Conservation (phyloP, 2,329 filamentous ascomycete genomes). For the Bisporella sp. region DNA sequence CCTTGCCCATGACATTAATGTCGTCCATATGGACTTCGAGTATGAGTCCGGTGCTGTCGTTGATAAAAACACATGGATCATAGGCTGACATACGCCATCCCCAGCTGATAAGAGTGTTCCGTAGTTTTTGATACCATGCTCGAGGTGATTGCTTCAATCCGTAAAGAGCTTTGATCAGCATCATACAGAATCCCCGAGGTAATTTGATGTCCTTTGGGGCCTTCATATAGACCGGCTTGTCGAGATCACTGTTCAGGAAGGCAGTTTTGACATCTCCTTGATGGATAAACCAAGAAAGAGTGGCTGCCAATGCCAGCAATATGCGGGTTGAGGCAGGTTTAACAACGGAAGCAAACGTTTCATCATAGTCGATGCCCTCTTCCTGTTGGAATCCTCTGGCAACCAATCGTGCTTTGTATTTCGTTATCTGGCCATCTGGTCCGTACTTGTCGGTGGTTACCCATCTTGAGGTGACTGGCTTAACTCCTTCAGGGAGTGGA, state of each 20-base stretch:
- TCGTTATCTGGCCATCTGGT: neutral
- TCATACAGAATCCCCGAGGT: neutral
- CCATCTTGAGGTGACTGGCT: neutral
- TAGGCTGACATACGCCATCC: neutral
- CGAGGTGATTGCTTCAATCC: neutral
- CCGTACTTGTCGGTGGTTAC: neutral
- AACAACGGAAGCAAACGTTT: neutral
- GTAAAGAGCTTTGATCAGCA: neutral
- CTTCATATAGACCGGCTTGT: neutral
- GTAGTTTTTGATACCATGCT: neutral
- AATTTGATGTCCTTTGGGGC: neutral
- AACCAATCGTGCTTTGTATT: neutral
- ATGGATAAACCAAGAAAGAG: too few species aligned
- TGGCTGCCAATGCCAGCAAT: neutral
- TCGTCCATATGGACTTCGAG: neutral
- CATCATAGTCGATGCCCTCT: neutral
- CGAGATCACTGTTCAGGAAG: neutral
- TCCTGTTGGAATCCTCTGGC: neutral
- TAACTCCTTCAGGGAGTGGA: neutral
- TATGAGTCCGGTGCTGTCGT: neutral
- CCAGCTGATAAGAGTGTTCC: neutral
- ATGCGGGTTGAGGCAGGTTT: neutral
- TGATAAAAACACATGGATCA: neutral
- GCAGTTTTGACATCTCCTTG: neutral
- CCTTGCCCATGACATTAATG: neutral